These are phyloP conservation scores for Escovopsis sp. DNA, from an alignment of 2,329 filamentous ascomycete genomes.

Conservation along the genomic window DNA sequence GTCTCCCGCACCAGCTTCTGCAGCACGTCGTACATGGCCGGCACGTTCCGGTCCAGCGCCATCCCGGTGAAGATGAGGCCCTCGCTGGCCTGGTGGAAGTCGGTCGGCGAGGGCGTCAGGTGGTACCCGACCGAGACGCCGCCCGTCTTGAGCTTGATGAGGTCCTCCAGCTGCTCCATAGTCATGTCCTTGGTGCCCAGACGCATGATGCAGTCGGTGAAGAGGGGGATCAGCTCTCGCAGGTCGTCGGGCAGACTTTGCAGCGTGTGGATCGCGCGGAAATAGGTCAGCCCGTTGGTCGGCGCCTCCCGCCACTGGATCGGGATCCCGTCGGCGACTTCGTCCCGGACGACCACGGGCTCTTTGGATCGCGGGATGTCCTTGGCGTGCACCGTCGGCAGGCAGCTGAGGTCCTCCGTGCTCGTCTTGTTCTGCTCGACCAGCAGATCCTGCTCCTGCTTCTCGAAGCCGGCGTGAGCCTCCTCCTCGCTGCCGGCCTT, in stretches of 20 bases:
- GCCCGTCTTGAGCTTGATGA: constrained; percentile 92
- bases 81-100: constrained; percentile 58
- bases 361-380: constrained; percentile 77
- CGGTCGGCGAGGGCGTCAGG: constrained; percentile 59
- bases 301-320: constrained; percentile 85
- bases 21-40: constrained; percentile 79
- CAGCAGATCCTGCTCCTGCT: constrained; percentile 66
- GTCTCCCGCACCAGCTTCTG: constrained; percentile 71
- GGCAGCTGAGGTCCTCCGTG: constrained; percentile 68
- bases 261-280: constrained; percentile 72
- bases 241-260: constrained; percentile 71
- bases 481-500: constrained; percentile 55
- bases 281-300: constrained; percentile 93
- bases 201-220: constrained; percentile 84
- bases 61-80: constrained; percentile 75
- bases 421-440: constrained; percentile 72
- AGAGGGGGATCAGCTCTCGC: constrained; percentile 70
- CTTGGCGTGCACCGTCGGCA: constrained; percentile 75
- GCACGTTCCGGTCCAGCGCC: constrained; percentile 78
- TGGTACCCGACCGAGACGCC: constrained; percentile 78
- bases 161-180: constrained; percentile 89
- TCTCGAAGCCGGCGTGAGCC: constrained; percentile 55
- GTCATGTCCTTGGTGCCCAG: constrained; percentile 74
- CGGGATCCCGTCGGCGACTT: constrained; percentile 47
- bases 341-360: constrained; percentile 41